Conservation (phyloP, 2,329 filamentous ascomycete genomes). For the Diaporthe capsici region DNA sequence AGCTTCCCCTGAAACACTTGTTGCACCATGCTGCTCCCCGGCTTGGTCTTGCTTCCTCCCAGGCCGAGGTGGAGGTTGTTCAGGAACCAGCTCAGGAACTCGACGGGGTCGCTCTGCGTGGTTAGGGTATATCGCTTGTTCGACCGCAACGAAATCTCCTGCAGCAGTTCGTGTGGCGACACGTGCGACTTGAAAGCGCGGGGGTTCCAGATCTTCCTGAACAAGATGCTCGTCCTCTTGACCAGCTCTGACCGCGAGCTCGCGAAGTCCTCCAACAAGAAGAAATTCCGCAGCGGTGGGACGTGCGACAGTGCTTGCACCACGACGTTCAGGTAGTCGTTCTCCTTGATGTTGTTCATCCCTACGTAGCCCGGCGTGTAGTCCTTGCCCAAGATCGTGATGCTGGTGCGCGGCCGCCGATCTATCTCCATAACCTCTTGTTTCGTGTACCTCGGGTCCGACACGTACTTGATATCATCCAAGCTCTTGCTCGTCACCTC, state of each 20-base stretch:
- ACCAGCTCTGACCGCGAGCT: constrained; percentile 81
- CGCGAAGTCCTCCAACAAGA: constrained; percentile 87
- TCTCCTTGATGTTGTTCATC: constrained; percentile 99
- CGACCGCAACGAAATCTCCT: constrained; percentile 91
- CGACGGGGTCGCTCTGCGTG: constrained; percentile 92
- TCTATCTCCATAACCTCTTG: constrained; percentile 87
- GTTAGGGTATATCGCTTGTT: constrained; percentile 95
- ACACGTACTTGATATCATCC: constrained; percentile 98
- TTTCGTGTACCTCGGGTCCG: constrained; percentile 88
- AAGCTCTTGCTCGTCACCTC: constrained; percentile 95
- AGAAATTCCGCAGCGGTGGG: constrained; percentile 88
- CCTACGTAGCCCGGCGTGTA: constrained; percentile 97
- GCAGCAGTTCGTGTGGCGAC: constrained; percentile 95
- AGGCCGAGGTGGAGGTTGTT: constrained; percentile 95
- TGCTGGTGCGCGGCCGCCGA: constrained; percentile 72
- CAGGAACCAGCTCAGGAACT: constrained; percentile 97
- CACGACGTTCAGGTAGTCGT: constrained; percentile 97
- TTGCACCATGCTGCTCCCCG: constrained; percentile 88
- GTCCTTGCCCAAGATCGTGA: constrained; percentile 85
- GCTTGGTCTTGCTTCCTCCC: constrained; percentile 89
- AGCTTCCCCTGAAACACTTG: constrained; percentile 93
- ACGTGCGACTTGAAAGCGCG: constrained; percentile 97
- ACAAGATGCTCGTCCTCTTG: constrained; percentile 87
- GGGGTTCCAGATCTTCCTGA: constrained; percentile 98
- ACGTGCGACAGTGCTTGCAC: constrained; percentile 94